These are phyloP conservation scores for Botrytis deweyae DNA, from an alignment of 2,329 filamentous ascomycete genomes.

Conservation along the genomic window DNA sequence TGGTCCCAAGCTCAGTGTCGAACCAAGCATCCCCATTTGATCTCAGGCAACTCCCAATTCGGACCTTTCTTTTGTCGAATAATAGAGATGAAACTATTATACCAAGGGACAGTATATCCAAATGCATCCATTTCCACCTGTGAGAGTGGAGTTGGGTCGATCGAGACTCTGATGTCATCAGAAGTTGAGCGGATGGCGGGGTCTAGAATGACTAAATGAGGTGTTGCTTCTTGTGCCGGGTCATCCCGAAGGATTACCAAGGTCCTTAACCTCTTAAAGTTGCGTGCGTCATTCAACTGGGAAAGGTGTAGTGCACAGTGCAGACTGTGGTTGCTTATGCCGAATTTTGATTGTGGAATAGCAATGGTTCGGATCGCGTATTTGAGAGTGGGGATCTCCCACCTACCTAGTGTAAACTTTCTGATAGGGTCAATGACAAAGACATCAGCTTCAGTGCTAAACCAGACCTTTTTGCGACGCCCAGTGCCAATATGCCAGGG, in stretches of 20 bases:
- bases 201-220: too few relatives aligned
- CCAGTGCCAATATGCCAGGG: too few relatives aligned
- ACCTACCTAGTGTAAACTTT: too few relatives aligned
- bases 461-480: not conserved
- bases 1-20: not conserved
- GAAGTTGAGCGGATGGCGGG: too few relatives aligned
- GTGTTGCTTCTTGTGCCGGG: not conserved
- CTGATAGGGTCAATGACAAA: not conserved
- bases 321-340: too few relatives aligned
- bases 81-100: too few relatives aligned
- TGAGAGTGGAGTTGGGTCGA: not conserved
- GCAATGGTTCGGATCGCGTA: not conserved
- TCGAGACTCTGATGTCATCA: not conserved
- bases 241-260: not conserved
- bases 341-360: not conserved
- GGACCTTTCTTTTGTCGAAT: too few relatives aligned
- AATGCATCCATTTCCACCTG: too few relatives aligned
- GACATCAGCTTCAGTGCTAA: not conserved
- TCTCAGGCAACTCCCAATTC: not conserved
- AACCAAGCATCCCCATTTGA: constrained; percentile 5
- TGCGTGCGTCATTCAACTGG: too few relatives aligned
- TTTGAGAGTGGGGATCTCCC: not conserved
- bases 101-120: too few relatives aligned
- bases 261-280: not conserved
- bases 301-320: too few relatives aligned